These are phyloP conservation scores for Posidonia oceanica DNA, from an alignment of 116 monocot genomes.

Conservation along the genomic window DNA sequence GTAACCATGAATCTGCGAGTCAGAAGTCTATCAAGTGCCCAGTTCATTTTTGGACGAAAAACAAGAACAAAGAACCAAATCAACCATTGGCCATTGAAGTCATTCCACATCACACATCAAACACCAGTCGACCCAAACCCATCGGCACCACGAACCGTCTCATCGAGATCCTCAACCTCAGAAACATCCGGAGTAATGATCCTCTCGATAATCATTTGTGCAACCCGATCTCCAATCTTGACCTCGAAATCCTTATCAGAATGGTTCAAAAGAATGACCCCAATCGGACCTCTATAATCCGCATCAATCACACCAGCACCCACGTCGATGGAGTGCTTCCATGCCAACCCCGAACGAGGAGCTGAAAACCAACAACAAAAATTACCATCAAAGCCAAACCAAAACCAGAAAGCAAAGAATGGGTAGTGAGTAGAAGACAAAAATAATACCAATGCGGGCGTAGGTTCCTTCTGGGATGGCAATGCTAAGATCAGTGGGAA, in stretches of 20 bases:
- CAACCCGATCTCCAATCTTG: slow-evolving; percentile 44
- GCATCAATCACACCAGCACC: slow-evolving; percentile 92
- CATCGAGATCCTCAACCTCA: slow-evolving; percentile 60
- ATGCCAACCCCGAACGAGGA: slow-evolving; percentile 73
- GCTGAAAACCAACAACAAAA: slow-evolving; percentile 25
- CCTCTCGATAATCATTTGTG: slow-evolving; percentile 43
- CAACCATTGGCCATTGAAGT: too few relatives aligned
- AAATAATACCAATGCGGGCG: slow-evolving; percentile 48
- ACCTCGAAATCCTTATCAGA: slow-evolving; percentile 60
- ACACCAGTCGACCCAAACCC: slow-evolving; percentile 89
- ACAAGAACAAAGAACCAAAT: not conserved
- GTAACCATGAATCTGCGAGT: too few relatives aligned
- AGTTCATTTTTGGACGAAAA: not conserved
- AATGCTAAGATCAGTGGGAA: slow-evolving; percentile 93
- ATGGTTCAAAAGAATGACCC: slow-evolving; percentile 57
- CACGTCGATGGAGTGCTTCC: slow-evolving; percentile 93
- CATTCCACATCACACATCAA: slow-evolving; percentile 7
- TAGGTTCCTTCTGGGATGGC: slow-evolving; percentile 67
- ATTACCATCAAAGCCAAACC: not conserved
- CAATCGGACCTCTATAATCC: slow-evolving; percentile 71
- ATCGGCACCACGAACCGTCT: slow-evolving; percentile 44
- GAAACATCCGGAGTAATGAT: slow-evolving; percentile 30
- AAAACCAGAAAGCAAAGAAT: slow-evolving; percentile 4
- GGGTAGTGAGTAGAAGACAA: not conserved
- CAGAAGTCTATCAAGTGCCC: too few relatives aligned